phyloP scores from a whole-genome alignment of 1,284 basidiomycete genomes.

The Puccinia brachypodii region DNA sequence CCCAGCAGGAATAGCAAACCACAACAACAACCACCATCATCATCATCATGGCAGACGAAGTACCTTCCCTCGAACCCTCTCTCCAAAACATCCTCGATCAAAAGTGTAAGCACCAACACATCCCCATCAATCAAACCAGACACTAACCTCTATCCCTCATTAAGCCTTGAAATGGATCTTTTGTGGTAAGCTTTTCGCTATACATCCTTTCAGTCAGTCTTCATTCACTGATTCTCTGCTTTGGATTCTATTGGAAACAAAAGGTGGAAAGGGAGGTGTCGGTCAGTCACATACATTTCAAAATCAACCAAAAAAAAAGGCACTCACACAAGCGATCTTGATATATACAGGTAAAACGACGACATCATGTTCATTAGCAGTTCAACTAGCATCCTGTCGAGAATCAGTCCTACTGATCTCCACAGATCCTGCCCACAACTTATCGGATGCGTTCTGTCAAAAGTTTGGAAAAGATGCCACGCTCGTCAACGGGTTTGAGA shows the following conservation, averaged over 20 bases:
- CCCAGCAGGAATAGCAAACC: not conserved
- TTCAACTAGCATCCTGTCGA: constrained; percentile 79
- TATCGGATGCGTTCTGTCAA: constrained; percentile 97
- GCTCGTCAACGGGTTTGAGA: constrained; percentile 97
- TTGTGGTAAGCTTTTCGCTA: constrained; percentile 50
- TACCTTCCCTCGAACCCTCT: constrained; percentile 20
- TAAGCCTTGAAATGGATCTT: constrained; percentile 54
- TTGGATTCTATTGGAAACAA: not conserved
- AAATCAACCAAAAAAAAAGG: not conserved
- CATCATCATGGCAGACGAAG: constrained; percentile 5
- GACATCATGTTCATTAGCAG: constrained; percentile 91
- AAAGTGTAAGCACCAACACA: constrained; percentile 27
- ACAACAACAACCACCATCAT: not conserved
- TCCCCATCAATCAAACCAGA: not conserved
- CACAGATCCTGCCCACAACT: constrained; percentile 97
- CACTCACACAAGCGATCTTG: not conserved
- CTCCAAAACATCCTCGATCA: constrained; percentile 44
- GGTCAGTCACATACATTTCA: constrained; percentile 45
- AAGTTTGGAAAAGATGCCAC: constrained; percentile 99
- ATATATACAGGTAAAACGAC: constrained; percentile 77
- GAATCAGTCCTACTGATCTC: constrained; percentile 93
- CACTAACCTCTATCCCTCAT: not conserved
- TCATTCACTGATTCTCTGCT: not conserved
- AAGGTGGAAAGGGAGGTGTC: constrained; percentile 53
- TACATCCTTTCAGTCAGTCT: not conserved